Evolutionary conservation across 371 early-diverging fungal genomes (phyloP).

Genomic region (Apophysomyces elegans): DNA sequence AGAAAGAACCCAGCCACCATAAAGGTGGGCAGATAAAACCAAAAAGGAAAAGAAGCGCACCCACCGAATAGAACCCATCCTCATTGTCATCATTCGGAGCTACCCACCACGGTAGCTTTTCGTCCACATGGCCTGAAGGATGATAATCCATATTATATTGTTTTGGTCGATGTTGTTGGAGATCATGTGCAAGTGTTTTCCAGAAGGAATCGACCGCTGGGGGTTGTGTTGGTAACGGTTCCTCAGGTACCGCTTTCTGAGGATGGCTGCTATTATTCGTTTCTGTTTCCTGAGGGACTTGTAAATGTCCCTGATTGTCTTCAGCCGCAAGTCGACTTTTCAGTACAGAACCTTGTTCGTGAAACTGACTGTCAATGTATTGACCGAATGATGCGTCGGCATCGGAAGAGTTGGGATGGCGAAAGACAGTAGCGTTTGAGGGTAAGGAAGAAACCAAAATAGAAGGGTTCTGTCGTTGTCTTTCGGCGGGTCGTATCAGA

Average conservation of each 20-base stretch:
- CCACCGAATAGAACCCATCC: slow-evolving; percentile 40
- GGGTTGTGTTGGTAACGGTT: background rate
- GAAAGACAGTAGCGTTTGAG: background rate
- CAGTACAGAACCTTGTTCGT: background rate
- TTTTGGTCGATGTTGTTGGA: slow-evolving; percentile 9
- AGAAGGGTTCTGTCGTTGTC: background rate
- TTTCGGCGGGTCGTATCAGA: background rate
- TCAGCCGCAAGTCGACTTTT: slow-evolving; percentile 1
- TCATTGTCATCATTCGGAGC: slow-evolving; percentile 24
- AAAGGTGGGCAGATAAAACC: slow-evolving; percentile 49
- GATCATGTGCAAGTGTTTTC: slow-evolving; percentile 7
- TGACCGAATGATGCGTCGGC: slow-evolving; percentile 5
- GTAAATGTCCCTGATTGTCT: background rate
- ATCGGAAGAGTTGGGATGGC: background rate
- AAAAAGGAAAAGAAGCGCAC: slow-evolving; percentile 43
- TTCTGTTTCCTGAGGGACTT: too few relatives aligned
- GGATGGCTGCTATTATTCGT: too few relatives aligned
- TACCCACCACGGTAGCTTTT: slow-evolving; percentile 33
- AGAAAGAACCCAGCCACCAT: slow-evolving; percentile 52
- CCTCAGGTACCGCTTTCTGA: background rate
- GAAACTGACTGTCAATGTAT: slow-evolving; percentile 2
- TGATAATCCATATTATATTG: slow-evolving; percentile 1
- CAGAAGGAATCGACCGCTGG: background rate
- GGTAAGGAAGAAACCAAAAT: background rate
- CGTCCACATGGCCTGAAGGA: background rate